Percentiles rank a stretch among this genome's conserved stretches.
Conservation (phyloP, 2,329 filamentous ascomycete genomes). For the Leptoxyphium fumago region DNA sequence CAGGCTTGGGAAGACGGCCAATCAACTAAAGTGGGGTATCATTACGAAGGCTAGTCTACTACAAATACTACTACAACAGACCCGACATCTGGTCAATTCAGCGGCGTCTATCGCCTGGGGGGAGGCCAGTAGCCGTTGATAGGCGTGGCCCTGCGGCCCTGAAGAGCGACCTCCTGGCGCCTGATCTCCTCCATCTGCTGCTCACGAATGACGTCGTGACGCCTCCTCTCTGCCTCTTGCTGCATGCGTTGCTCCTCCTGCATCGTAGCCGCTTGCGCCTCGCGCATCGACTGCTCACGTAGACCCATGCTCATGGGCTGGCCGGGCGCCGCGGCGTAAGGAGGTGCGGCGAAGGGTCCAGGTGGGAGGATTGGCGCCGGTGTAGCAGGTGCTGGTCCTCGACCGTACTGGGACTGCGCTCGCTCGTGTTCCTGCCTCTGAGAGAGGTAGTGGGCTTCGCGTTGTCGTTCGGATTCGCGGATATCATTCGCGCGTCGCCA, state of each 20-base stretch:
- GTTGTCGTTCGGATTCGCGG: constrained; percentile 4
- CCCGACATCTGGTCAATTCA: no score
- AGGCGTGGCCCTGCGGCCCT: not conserved
- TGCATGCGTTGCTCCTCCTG: constrained; percentile 6
- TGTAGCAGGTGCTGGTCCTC: not conserved
- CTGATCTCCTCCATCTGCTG: not conserved
- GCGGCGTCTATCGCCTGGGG: not conserved
- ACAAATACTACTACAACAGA: no score
- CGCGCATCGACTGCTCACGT: constrained; percentile 11
- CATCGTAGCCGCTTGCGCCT: constrained; percentile 10
- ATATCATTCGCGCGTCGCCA: constrained; percentile 6
- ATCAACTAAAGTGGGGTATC: no score
- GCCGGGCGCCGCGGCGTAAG: constrained; percentile 1
- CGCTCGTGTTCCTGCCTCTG: constrained; percentile 3
- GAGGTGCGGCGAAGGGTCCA: constrained; percentile 1
- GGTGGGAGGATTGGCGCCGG: constrained; percentile 2
- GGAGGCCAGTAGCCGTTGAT: not conserved
- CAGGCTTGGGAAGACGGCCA: no score
- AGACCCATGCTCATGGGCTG: constrained; percentile 4
- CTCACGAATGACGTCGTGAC: constrained; percentile 1
- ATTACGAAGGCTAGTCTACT: no score
- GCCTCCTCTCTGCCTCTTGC: constrained; percentile 1
- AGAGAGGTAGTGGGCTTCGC: constrained; percentile 4
- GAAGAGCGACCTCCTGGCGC: not conserved
- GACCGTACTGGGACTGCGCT: constrained; percentile 2